Percentiles rank a stretch among this genome's conserved stretches.
Evolutionary conservation across 1,139 yeast species (phyloP).

Genomic region (Suhomyces guaymorum): DNA sequence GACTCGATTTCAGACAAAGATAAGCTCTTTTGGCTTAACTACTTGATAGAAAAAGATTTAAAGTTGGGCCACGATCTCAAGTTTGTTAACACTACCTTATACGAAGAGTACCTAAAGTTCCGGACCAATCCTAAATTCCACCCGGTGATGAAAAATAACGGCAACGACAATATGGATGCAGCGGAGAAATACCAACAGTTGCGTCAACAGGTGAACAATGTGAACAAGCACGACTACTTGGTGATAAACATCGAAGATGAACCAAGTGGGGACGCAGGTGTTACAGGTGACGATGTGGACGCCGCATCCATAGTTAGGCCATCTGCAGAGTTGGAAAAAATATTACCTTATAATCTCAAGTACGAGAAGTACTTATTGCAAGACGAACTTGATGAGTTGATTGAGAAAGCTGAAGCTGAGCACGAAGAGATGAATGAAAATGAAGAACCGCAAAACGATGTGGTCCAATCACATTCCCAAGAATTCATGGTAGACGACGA

Average conservation of each 20-base stretch:
- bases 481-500: slow-evolving; percentile 14
- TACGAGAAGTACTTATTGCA: slow-evolving; percentile 28
- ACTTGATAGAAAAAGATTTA: slow-evolving; percentile 45
- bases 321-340: slow-evolving; percentile 21
- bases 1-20: slow-evolving; percentile 29
- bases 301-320: slow-evolving; percentile 21
- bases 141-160: slow-evolving; percentile 24
- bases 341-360: slow-evolving; percentile 36
- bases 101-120: slow-evolving; percentile 28
- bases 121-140: slow-evolving; percentile 34
- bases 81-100: slow-evolving; percentile 36
- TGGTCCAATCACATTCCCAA: slow-evolving; percentile 6
- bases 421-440: slow-evolving; percentile 2
- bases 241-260: slow-evolving; percentile 26
- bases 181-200: slow-evolving; percentile 25
- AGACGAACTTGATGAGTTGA: slow-evolving; percentile 26
- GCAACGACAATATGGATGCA: slow-evolving; percentile 11
- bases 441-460: slow-evolving; percentile 8
- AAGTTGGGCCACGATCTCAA: slow-evolving; percentile 46
- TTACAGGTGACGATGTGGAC: slow-evolving; percentile 11
- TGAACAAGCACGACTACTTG: slow-evolving; percentile 33
- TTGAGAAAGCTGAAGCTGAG: background rate
- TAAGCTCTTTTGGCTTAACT: slow-evolving; percentile 42
- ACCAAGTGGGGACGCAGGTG: slow-evolving; percentile 13
- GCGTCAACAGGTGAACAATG: slow-evolving; percentile 25